phyloP scores from a whole-genome alignment of 129 eudicot genomes.

The Flaveria bidentis region DNA sequence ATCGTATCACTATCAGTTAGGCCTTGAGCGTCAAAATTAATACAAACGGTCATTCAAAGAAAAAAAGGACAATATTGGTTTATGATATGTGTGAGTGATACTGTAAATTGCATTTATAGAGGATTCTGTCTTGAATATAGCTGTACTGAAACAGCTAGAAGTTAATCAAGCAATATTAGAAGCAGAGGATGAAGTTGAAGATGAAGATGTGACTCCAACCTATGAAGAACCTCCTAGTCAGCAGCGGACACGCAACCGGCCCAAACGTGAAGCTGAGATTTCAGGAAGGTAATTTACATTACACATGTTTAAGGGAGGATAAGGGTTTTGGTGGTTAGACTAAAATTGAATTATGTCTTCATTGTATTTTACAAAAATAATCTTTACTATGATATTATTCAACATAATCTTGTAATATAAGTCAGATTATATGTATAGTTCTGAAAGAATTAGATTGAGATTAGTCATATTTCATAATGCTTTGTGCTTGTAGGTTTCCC shows the following conservation, averaged over 20 bases:
- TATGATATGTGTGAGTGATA: neutral
- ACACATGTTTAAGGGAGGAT: constrained; percentile 11
- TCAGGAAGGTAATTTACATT: constrained; percentile 34
- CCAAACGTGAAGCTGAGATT: constrained; percentile 75
- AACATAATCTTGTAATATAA: constrained; percentile 22
- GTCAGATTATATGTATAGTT: constrained; percentile 36
- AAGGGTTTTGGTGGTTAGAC: constrained; percentile 15
- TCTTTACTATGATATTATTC: constrained; percentile 15
- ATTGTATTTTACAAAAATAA: constrained; percentile 8
- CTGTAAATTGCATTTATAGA: neutral
- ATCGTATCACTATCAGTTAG: neutral
- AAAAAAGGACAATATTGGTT: no score
- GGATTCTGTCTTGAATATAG: neutral
- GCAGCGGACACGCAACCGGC: constrained; percentile 77
- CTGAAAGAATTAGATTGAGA: neutral
- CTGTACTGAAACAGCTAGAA: constrained; percentile 55
- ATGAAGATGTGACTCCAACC: constrained; percentile 20
- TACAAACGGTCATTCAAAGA: no score
- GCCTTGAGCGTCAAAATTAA: no score
- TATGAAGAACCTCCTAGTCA: constrained; percentile 53
- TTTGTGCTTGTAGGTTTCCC: neutral
- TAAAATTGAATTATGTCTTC: constrained; percentile 15
- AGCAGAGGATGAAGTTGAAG: constrained; percentile 47
- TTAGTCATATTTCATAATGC: neutral
- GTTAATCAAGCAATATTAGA: constrained; percentile 69